A percentile compares a stretch with the other conserved stretches of the same genome.
These are phyloP conservation scores for Gloeopeniophorella convolvens DNA, from an alignment of 768 basidiomycete species.

Conservation along the genomic window DNA sequence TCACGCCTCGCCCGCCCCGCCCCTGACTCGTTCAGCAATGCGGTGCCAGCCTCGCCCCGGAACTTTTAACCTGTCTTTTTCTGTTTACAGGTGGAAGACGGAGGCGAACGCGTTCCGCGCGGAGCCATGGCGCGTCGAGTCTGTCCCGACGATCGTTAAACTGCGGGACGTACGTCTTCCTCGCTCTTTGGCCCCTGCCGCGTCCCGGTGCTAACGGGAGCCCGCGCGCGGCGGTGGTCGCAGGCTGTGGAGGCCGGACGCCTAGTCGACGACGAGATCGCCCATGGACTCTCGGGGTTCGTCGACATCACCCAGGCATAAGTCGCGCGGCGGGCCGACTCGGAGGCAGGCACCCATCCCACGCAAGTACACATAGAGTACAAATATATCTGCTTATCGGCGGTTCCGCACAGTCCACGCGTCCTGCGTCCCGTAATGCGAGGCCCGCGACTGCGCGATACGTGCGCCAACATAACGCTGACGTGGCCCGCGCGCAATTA, in stretches of 20 bases:
- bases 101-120: slow-evolving; percentile 51
- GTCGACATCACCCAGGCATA: background rate
- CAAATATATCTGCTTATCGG: background rate
- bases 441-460: no score
- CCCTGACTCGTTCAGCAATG: background rate
- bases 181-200: slow-evolving; percentile 1
- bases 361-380: background rate
- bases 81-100: slow-evolving; percentile 56
- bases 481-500: no score
- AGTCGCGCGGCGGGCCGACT: no score
- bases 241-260: slow-evolving; percentile 18
- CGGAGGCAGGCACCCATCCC: no score
- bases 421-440: no score
- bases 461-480: no score
- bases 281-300: slow-evolving; percentile 7
- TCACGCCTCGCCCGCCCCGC: slow-evolving; percentile 1
- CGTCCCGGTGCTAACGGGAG: background rate
- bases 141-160: slow-evolving; percentile 63
- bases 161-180: slow-evolving; percentile 43
- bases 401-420: no score
- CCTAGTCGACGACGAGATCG: slow-evolving; percentile 22
- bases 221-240: background rate
- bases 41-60: background rate
- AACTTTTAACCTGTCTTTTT: slow-evolving; percentile 1
- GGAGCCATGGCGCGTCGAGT: slow-evolving; percentile 52